These are phyloP conservation scores for Ustilago xerochloae DNA, from an alignment of 1,284 basidiomycete genomes.

Conservation along the genomic window DNA sequence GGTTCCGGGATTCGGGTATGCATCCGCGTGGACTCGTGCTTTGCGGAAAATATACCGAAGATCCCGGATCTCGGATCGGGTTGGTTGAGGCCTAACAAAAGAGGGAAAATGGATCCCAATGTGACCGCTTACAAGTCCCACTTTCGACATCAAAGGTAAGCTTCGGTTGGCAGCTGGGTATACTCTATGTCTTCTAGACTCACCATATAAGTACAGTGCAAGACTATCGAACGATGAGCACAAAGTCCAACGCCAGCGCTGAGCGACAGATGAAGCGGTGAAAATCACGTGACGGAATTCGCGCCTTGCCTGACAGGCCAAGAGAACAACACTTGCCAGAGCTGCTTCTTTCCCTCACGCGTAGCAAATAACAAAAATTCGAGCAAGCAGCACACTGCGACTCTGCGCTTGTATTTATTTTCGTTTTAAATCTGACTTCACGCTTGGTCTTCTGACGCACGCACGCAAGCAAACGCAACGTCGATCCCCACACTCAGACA, in stretches of 20 bases:
- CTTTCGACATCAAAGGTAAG: too few relatives aligned
- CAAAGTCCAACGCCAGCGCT: background rate
- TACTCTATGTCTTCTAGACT: too few relatives aligned
- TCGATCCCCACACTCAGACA: conserved; percentile 11
- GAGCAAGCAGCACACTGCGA: background rate
- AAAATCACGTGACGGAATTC: conserved; percentile 19
- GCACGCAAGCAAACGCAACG: conserved; percentile 1
- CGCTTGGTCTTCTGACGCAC: background rate
- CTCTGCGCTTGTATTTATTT: background rate
- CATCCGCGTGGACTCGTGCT: conserved; percentile 7
- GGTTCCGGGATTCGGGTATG: conserved; percentile 26
- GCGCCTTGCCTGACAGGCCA: background rate
- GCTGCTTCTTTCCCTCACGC: conserved; percentile 2
- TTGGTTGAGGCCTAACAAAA: background rate
- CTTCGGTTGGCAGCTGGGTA: too few relatives aligned
- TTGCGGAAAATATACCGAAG: conserved; percentile 6
- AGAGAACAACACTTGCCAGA: conserved; percentile 26
- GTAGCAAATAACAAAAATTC: background rate
- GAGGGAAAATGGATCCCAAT: too few relatives aligned
- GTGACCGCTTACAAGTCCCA: too few relatives aligned
- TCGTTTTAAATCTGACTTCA: background rate
- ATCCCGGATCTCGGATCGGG: conserved; percentile 22
- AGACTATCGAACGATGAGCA: too few relatives aligned
- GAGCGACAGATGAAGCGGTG: background rate
- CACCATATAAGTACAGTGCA: too few relatives aligned